A percentile compares a stretch with the other conserved stretches of the same genome.
Evolutionary conservation across 106 monocot genomes (phyloP).

Genomic region (Agapanthus africanus): DNA sequence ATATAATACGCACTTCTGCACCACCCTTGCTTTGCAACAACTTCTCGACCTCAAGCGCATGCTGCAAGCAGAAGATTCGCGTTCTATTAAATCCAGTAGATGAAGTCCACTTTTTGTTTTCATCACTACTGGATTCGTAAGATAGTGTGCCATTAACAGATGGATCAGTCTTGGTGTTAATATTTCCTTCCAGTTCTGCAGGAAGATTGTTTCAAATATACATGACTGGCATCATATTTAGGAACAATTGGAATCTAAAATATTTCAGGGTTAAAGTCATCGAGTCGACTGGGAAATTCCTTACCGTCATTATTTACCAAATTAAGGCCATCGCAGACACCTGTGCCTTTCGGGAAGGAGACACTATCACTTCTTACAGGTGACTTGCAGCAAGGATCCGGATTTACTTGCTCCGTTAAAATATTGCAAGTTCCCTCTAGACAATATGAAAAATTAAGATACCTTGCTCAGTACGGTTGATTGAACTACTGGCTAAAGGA

Average conservation of each 20-base stretch:
- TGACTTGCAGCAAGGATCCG: not conserved
- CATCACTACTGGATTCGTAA: not conserved
- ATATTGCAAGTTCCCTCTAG: not conserved
- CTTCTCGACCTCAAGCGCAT: conserved; percentile 74
- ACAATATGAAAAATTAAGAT: conserved; percentile 1
- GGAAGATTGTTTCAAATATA: no score
- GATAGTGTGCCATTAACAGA: not conserved
- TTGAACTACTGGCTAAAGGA: no score
- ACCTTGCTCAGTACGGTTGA: no score
- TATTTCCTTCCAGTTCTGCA: no score
- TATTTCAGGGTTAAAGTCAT: no score
- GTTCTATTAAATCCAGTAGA: conserved; percentile 44
- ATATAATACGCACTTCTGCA: conserved; percentile 49
- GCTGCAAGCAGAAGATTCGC: conserved; percentile 83
- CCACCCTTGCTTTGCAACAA: conserved; percentile 59
- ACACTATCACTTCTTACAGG: not conserved
- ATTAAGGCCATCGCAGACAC: no score
- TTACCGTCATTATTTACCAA: no score
- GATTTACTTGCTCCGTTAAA: conserved; percentile 7
- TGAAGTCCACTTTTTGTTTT: conserved; percentile 28
- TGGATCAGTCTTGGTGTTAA: no score
- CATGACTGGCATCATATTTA: no score
- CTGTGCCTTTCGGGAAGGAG: not conserved
- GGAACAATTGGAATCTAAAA: no score
- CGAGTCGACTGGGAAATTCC: no score